Evolutionary conservation across 192 early-diverging fungal species (phyloP), one percentile per base, ranked within the genome.

Genomic region (Chytriomyces sp.): DNA sequence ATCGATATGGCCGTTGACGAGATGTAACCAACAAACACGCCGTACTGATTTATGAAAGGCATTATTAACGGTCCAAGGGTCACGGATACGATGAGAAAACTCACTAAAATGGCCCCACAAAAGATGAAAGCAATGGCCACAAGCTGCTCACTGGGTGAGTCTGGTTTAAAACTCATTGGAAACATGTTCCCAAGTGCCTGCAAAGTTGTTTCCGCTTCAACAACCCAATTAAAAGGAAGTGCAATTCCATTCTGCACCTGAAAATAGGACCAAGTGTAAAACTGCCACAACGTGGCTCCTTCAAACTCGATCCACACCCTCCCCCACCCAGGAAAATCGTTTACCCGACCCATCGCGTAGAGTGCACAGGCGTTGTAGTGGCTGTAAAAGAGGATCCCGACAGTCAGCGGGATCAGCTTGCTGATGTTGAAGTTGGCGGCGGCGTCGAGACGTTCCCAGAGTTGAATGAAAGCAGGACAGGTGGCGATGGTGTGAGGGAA

Each of bases 131-230:
- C 56, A 28, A 28, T 25, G 12, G 19, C 12, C 19, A 28, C 30
- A 7, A 58, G 30, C 22, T 49, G 44, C 44, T 49, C 56, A 17
- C 19, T 28, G 30, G 56, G n/a, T 14, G 56, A 25, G 12, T n/a
- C 22, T 12, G 56, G 56, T 25, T 14, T 25, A 28, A 31, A 57
- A 2, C n/a, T 12, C 2, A 57, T 17, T 28, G 55, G 55, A 28
- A 57, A 52, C 26, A 77, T 67, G 19, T 69, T 75, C 19, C 34
- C 32, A 5, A 19, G 49, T 17, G 68, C 7, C 17, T 75, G n/a
- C 8, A 14, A 14, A 60, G 22, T 33, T 8, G 67, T 39, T 19
- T 34, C n/a, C n/a, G n/a, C n/a, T 75, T 75, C 37, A 3, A 33
- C 37, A 26, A 62, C 8, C 12, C 17, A 52, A 52, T 14, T 54